phyloP scores from a whole-genome alignment of 2,329 filamentous ascomycete genomes.

The Hypoxylon sp. region DNA sequence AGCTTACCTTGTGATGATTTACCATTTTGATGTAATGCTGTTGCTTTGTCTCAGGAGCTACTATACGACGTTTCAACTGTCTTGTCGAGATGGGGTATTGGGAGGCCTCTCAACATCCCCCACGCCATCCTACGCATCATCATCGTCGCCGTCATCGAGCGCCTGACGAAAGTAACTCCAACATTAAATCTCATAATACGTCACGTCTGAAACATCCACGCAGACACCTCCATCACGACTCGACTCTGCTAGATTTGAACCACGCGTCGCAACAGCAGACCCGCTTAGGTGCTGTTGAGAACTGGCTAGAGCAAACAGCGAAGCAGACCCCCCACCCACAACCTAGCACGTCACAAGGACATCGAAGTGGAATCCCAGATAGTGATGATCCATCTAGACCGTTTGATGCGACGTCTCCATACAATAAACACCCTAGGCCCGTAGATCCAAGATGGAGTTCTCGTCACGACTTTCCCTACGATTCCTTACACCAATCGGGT shows the following conservation, averaged over 20 bases:
- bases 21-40: conserved; percentile 13
- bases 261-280: conserved; percentile 30
- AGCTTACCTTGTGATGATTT: no score
- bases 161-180: conserved; percentile 13
- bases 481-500: conserved; percentile 22
- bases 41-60: conserved; percentile 39
- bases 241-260: conserved; percentile 35
- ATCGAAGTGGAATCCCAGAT: conserved; percentile 27
- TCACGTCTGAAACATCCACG: conserved; percentile 31
- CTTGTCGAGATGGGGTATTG: conserved; percentile 38
- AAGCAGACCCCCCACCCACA: conserved; percentile 24
- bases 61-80: conserved; percentile 37
- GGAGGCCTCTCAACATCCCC: conserved; percentile 37
- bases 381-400: conserved; percentile 6
- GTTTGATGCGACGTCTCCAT: conserved; percentile 20
- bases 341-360: conserved; percentile 22
- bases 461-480: conserved; percentile 35
- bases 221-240: conserved; percentile 10
- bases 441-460: conserved; percentile 41
- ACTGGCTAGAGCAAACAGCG: conserved; percentile 40
- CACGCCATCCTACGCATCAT: conserved; percentile 38
- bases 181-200: conserved; percentile 18
- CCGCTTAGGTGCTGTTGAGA: conserved; percentile 40
- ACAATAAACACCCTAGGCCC: conserved; percentile 29
- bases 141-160: conserved; percentile 28